Base-by-base conservation (phyloP, 305 asterid genomes). In the Plantago coronopus region DNA sequence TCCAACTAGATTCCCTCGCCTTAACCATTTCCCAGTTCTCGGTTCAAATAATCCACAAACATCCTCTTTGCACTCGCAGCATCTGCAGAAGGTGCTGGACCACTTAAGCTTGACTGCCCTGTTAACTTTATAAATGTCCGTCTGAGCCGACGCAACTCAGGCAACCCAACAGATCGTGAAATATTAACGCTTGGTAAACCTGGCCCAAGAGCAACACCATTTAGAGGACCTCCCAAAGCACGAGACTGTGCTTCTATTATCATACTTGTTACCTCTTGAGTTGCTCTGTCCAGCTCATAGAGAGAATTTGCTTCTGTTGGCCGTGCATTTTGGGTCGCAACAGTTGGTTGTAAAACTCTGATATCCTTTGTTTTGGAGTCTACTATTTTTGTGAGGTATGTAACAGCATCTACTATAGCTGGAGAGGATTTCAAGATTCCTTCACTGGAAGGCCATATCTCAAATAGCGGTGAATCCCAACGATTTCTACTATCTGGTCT, bases 401-500 rank as follows among this genome's bases (percentile, higher is more conserved):
- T 68, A 48, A 89, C 83, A n/a, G 89, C 87, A 44, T 83, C 97
- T 17, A 70, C 62, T 27, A 89, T 74, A 45, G 95, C 90, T 61
- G 70, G 29, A 10, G 91, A 83, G 19, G 83, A 74, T 70, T 85
- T 89, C 14, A 56, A 84, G 42, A 87, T 77, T 71, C 80, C 83
- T 15, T 83, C 94, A 65, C 78, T 83, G 29, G 87, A 77, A 4
- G 96, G 95, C 82, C 81, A 74, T 51, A 89, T 38, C 79, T 89
- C 97, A 20, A 80, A 93, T 72, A 93, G 68, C 0, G 99, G 99
- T 5, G 99, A 93, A 79, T 93, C 97, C 99, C 99, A 93, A 58
- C 99, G 82, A 38, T 87, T 93, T 76, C 63, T 82, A 65, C 87
- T 81, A 63, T 93, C 95, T 14, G 99, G 99, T 71, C 83, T 85